Percentiles rank a stretch among this genome's conserved stretches.
phyloP scores from a whole-genome alignment of 805 yeast species.

The Wickerhamiella allomyrinae region DNA sequence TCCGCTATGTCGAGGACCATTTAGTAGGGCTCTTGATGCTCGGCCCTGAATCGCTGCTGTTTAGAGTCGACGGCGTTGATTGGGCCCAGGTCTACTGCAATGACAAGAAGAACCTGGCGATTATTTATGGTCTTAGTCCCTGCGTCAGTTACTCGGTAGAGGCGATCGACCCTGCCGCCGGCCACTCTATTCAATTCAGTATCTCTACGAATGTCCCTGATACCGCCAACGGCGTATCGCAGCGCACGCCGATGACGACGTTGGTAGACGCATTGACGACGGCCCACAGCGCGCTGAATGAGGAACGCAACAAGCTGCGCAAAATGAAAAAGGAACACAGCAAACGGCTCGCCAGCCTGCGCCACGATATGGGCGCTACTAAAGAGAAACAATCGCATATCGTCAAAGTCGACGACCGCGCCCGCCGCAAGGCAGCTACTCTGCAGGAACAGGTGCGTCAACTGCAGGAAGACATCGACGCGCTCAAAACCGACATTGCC shows the following conservation, averaged over 20 bases:
- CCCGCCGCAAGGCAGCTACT: constrained; percentile 36
- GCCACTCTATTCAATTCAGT: constrained; percentile 8
- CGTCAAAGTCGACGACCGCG: constrained; percentile 44
- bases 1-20: constrained; percentile 24
- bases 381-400: constrained; percentile 34
- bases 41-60: constrained; percentile 24
- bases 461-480: constrained; percentile 26
- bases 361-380: constrained; percentile 39
- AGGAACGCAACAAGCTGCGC: constrained; percentile 44
- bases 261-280: constrained; percentile 51
- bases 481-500: constrained; percentile 8
- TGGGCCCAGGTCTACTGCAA: constrained; percentile 45
- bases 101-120: constrained; percentile 32
- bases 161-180: constrained; percentile 26
- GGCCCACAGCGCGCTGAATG: constrained; percentile 42
- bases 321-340: constrained; percentile 42
- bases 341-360: constrained; percentile 45
- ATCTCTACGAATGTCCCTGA: constrained; percentile 14
- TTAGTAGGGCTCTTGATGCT: constrained; percentile 11
- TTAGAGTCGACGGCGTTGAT: constrained; percentile 45
- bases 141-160: constrained; percentile 49
- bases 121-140: constrained; percentile 53
- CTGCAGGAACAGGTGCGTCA: constrained; percentile 34
- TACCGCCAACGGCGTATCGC: constrained; percentile 25
- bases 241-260: constrained; percentile 43